A percentile compares a stretch with the other conserved stretches of the same genome.
Evolutionary conservation across 2,329 filamentous ascomycete genomes (phyloP).

Genomic region (Coniochaeta hoffmannii): DNA sequence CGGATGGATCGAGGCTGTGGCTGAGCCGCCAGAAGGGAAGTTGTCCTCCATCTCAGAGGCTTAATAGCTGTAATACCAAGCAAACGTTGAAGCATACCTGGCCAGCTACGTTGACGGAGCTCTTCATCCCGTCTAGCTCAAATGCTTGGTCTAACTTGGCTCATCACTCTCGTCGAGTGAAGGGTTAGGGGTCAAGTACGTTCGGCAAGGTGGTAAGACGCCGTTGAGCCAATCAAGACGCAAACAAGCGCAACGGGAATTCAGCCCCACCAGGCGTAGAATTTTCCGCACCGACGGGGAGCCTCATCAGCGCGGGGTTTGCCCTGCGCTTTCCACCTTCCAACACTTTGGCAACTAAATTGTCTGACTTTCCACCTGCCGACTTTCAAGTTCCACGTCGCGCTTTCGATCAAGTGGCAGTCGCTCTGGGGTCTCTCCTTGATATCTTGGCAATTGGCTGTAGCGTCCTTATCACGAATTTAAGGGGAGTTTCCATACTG

Average conservation of each 20-base stretch:
- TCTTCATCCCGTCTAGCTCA: neutral
- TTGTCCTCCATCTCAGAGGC: neutral
- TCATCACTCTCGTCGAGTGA: neutral
- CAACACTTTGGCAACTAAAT: neutral
- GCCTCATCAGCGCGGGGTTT: neutral
- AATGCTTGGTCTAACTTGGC: neutral
- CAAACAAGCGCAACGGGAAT: neutral
- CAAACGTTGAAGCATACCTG: neutral
- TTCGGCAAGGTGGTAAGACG: too few species aligned
- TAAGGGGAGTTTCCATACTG: neutral
- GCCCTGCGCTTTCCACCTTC: neutral
- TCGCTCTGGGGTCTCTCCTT: neutral
- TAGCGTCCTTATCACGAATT: neutral
- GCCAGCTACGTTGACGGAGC: neutral
- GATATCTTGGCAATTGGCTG: neutral
- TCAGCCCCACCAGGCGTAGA: neutral
- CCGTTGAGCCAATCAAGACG: too few species aligned
- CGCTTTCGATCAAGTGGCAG: neutral
- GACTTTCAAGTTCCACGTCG: neutral
- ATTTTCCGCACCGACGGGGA: neutral
- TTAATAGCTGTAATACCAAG: neutral
- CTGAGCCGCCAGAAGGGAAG: neutral
- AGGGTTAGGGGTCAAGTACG: neutral
- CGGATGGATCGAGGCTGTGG: constrained; percentile 13
- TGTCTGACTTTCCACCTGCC: neutral